Conservation (phyloP, 2,329 filamentous ascomycete species). For the Penicillium sclerotiorum region DNA sequence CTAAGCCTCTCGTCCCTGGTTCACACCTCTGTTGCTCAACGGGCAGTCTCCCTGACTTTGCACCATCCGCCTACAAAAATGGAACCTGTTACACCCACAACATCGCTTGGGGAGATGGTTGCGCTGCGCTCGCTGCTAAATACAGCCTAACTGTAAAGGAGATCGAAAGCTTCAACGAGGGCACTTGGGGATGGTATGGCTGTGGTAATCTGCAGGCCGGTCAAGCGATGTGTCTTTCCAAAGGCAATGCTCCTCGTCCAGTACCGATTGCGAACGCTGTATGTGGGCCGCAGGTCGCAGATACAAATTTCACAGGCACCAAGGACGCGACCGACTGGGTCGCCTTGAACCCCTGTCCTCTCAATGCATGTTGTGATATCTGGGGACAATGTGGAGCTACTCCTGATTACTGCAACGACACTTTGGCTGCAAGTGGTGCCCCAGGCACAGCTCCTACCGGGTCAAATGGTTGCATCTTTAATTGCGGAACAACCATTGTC, state of each 20-base stretch:
- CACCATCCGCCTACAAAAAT: slow-evolving; percentile 30
- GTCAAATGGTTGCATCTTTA: slow-evolving; percentile 45
- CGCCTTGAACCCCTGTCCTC: slow-evolving; percentile 47
- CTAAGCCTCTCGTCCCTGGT: no score
- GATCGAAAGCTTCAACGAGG: slow-evolving; percentile 7
- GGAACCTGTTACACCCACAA: not conserved
- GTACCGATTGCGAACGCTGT: not conserved
- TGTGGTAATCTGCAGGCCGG: not conserved
- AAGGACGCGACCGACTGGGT: slow-evolving; percentile 1
- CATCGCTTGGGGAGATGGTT: not conserved
- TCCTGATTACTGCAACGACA: slow-evolving; percentile 43
- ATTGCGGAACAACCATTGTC: slow-evolving; percentile 44
- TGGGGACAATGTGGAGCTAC: slow-evolving; percentile 51
- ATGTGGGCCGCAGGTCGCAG: slow-evolving; percentile 8
- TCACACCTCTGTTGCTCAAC: slow-evolving; percentile 33
- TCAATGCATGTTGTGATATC: slow-evolving; percentile 44
- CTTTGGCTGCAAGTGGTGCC: slow-evolving; percentile 23
- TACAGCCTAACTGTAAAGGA: not conserved
- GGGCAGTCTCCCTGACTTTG: slow-evolving; percentile 39
- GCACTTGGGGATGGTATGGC: slow-evolving; percentile 11
- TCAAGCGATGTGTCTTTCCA: not conserved
- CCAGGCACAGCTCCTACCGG: slow-evolving; percentile 41
- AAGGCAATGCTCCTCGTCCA: slow-evolving; percentile 2
- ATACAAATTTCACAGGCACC: not conserved
- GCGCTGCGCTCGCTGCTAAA: not conserved